Evolutionary conservation across 768 basidiomycete species (phyloP), one percentile per base, ranked within the genome.

Genomic region (Xerocomellus intermedius): DNA sequence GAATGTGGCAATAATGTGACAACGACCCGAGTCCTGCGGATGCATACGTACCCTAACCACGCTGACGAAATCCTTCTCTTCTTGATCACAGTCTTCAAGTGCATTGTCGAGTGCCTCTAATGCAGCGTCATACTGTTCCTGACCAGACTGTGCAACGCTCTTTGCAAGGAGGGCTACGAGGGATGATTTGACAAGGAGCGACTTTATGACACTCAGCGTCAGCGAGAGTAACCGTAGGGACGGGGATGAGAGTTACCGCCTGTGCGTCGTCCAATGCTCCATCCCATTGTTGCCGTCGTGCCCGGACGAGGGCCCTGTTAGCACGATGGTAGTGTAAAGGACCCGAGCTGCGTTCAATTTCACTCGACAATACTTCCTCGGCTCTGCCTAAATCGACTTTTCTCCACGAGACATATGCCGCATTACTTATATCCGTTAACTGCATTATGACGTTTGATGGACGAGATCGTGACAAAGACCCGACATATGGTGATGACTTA

Each of bases 241-340:
- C 36, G 33, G 21, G 37, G 8, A 43, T 32, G 1, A 1, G 12
- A 42, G 0, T 36, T 55, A 66, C 64, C 50, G 14, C 16, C 4
- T 63, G 45, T 17, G 48, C 53, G 12, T 64, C 64, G 1, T 59
- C 43, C 32, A 60, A 35, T 19, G 64, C 64, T 8, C 8, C 39
- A 21, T 48, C 48, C 53, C 57, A 62, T n/a, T 50, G 41, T 26
- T 19, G 21, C 22, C 55, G 17, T 5, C 46, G 60, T 14, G 45
- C 43, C 8, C 57, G 60, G 16, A 64, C 14, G 8, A 64, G 42
- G 16, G 64, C 57, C 22, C 64, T 42, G n/a, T 57, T 63, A 13
- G 57, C 57, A 28, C 54, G 37, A 50, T 48, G 30, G 26, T 43
- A 48, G n/a, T 48, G 48, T 22, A 21, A 39, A 30, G 8, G 21